Percentiles rank a stretch among this genome's conserved stretches.
These are phyloP conservation scores for Piromyces sp. DNA, from an alignment of 192 early-diverging fungal species.

Conservation along the genomic window DNA sequence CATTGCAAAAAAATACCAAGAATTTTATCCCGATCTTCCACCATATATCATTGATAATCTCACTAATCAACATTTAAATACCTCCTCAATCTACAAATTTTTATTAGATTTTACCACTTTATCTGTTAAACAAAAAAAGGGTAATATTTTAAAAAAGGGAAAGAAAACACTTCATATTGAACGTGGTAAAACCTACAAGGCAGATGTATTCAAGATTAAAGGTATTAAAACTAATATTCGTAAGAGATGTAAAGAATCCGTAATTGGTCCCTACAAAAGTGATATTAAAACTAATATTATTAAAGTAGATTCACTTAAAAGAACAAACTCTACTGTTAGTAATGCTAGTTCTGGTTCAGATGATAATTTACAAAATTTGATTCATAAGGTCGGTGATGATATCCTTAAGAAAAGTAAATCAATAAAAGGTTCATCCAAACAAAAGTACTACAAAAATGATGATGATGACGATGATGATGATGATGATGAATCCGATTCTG, in stretches of 20 bases:
- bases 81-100: not conserved
- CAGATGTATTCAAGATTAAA: not conserved
- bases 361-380: not conserved
- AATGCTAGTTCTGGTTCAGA: not conserved
- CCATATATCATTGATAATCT: not conserved
- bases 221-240: not conserved
- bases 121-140: not conserved
- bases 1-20: not conserved
- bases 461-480: not conserved
- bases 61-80: not conserved
- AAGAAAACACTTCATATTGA: not conserved
- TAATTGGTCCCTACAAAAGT: not conserved
- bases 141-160: not conserved
- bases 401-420: not conserved
- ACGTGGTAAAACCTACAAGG: not conserved
- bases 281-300: not conserved
- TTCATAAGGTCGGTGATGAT: not conserved
- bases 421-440: not conserved
- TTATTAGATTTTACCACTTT: not conserved
- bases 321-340: not conserved
- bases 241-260: not conserved
- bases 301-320: not conserved
- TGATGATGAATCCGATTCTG: not conserved
- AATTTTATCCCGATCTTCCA: not conserved
- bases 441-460: not conserved